A percentile compares a stretch with the other conserved stretches of the same genome.
These are phyloP conservation scores for Vitis rotundifolia DNA, from an alignment of 164 flowering plant species.

Conservation along the genomic window DNA sequence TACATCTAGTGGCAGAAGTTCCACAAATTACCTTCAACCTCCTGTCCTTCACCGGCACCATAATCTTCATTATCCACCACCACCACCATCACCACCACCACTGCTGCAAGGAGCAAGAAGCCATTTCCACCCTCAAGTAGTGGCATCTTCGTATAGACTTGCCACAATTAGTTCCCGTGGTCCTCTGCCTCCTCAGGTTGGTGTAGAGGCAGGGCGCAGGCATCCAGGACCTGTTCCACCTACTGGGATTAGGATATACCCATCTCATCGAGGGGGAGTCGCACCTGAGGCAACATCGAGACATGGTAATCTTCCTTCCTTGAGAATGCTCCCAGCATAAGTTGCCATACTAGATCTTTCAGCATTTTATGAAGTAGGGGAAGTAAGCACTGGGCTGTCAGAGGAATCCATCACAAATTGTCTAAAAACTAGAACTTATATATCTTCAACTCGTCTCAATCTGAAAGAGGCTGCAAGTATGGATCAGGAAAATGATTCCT, in stretches of 20 bases:
- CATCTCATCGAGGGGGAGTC: conserved; percentile 40
- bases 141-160: conserved; percentile 39
- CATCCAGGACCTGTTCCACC: conserved; percentile 41
- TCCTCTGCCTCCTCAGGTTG: conserved; percentile 30
- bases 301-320: conserved; percentile 39
- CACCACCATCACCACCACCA: conserved; percentile 14
- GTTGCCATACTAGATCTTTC: conserved; percentile 63
- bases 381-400: conserved; percentile 69
- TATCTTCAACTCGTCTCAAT: conserved; percentile 22
- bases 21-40: conserved; percentile 42
- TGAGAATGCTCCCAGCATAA: conserved; percentile 59
- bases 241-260: conserved; percentile 46
- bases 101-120: conserved; percentile 48
- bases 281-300: conserved; percentile 39
- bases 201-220: conserved; percentile 41
- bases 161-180: conserved; percentile 25
- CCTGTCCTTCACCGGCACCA: conserved; percentile 40
- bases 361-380: conserved; percentile 46
- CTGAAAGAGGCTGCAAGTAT: conserved; percentile 29
- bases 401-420: conserved; percentile 50
- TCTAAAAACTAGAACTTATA: conserved; percentile 51
- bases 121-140: conserved; percentile 43
- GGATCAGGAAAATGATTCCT: conserved; percentile 47
- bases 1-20: conserved; percentile 30
- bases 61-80: conserved; percentile 20